Percentiles rank a stretch among this genome's conserved stretches.
These are phyloP conservation scores for Kitagawia praeruptora DNA, from an alignment of 129 eudicot species.

Conservation along the genomic window DNA sequence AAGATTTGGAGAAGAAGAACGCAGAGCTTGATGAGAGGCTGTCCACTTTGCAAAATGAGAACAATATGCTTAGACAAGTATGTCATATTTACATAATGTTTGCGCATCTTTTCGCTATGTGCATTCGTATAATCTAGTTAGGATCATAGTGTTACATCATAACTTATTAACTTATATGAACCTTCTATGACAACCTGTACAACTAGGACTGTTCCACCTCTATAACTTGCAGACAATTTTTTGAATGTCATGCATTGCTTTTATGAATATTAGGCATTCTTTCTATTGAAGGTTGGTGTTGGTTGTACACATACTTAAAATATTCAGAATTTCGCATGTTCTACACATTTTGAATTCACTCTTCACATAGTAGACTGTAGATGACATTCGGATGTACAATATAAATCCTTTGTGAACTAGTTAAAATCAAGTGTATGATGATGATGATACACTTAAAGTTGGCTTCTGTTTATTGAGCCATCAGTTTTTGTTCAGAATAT, in stretches of 20 bases:
- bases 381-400: neutral
- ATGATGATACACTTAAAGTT: neutral
- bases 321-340: neutral
- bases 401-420: neutral
- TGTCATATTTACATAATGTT: neutral
- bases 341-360: neutral
- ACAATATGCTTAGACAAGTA: slow-evolving; percentile 98
- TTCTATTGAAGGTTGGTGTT: neutral
- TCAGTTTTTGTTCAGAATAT: neutral
- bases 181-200: neutral
- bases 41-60: slow-evolving; percentile 87
- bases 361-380: neutral
- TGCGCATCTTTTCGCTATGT: neutral
- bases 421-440: neutral
- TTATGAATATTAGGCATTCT: neutral
- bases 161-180: neutral
- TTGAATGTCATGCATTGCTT: neutral
- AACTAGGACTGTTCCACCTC: neutral
- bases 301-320: neutral
- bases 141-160: neutral
- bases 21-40: slow-evolving; percentile 89
- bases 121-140: neutral
- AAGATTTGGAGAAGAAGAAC: slow-evolving; percentile 82
- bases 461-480: neutral
- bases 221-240: neutral